These are phyloP conservation scores for Chaetomium strumarium DNA, from an alignment of 2,329 filamentous ascomycete genomes.

Conservation along the genomic window DNA sequence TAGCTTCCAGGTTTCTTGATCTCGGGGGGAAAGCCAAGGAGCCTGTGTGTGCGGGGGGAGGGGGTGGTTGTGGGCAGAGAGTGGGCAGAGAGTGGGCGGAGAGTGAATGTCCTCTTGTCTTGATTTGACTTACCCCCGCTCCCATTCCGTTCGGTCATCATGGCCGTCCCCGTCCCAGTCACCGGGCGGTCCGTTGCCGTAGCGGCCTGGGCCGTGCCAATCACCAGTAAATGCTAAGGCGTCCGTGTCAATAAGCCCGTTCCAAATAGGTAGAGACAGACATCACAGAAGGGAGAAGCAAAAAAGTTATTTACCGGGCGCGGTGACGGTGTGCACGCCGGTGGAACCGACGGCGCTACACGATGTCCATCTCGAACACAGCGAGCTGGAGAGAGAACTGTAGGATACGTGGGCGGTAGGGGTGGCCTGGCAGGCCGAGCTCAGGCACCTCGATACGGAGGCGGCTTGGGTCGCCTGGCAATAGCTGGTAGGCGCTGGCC, in stretches of 20 bases:
- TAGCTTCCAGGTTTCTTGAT: neutral
- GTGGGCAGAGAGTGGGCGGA: too few relatives aligned
- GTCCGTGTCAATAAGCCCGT: neutral
- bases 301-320: conserved; percentile 19
- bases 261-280: neutral
- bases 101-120: too few relatives aligned
- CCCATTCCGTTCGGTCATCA: conserved; percentile 6
- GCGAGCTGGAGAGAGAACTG: conserved; percentile 35
- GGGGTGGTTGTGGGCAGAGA: neutral
- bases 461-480: conserved; percentile 25
- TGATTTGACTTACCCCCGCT: neutral
- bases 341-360: conserved; percentile 36
- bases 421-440: conserved; percentile 28
- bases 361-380: conserved; percentile 36
- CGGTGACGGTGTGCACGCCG: conserved; percentile 36
- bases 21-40: too few relatives aligned
- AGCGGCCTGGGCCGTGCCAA: conserved; percentile 4
- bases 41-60: too few relatives aligned
- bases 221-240: conserved; percentile 17
- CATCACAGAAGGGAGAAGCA: neutral
- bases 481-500: conserved; percentile 30
- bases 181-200: neutral
- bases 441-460: conserved; percentile 26
- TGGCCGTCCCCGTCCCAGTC: conserved; percentile 13
- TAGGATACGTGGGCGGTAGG: conserved; percentile 28